Evolutionary conservation across 495 filamentous ascomycete species (phyloP), one percentile per base, ranked within the genome.

Genomic region (Glutinoglossum americanum): DNA sequence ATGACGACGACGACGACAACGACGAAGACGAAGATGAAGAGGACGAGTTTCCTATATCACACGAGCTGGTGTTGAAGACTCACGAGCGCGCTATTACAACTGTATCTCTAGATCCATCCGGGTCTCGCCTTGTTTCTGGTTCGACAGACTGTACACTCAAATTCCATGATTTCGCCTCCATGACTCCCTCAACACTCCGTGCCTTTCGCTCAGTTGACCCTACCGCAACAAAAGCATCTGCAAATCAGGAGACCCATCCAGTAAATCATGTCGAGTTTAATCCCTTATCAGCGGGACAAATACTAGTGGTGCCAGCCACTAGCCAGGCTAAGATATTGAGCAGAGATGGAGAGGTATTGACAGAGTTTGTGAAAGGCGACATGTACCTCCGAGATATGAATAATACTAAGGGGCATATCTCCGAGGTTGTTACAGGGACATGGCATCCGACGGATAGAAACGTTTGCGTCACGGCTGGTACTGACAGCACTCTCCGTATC

Each of bases 301-400:
- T 98, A 49, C 79, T 98, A 27, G 87, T 92, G 61, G 73, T 96
- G 23, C 80, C 88, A 1, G 89, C 89, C 0, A 82, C 85, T 8
- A 78, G 89, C 1, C 93, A 98, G 66, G 87, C 90, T 1, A 87
- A 86, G 67, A 81, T 98, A 47, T 74, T 95, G 63, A 83, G 77
- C 64, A 81, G 92, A 61, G 90, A 98, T 72, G 92, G 92, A 8
- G 87, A 89, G 41, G 74, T 82, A 10, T 57, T 89, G 13, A 80
- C 82, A 1, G 88, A 96, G 67, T 95, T 94, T 61, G 80, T 84
- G 56, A 98, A 98, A 70, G 92, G 92, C 23, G 92, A 98, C 65
- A 95, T 95, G 90, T 98, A 98, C 65, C 70, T 98, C 57, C 78
- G 92, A 41, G 93, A 98, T 65, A 87, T 95, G 78, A 76, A 96